Base-by-base conservation (phyloP, 768 basidiomycete genomes). In the Fomitopsis serialis region DNA sequence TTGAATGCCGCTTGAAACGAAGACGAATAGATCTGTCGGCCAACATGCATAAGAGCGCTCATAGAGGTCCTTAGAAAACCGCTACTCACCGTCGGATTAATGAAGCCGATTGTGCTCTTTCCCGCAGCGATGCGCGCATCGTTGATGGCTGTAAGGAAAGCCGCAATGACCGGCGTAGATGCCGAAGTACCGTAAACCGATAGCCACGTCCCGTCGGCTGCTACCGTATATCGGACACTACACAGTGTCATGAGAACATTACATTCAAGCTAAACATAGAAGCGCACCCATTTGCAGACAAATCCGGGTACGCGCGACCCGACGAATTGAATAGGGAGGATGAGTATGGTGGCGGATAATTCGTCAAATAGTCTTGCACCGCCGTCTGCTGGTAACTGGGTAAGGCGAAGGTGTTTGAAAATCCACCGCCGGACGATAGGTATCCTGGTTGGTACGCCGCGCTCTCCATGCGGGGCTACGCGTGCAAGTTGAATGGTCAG, bases 151-250 rank as follows among this genome's bases (percentile, higher is more conserved):
- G 85, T 74, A 11, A 87, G 70, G 40, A 89, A 69, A 13, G 74
- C 78, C 4, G 87, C 77, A 48, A 88, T 82, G 0, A 82, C 72
- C 0, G 87, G 87, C 11, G 81, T 60, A 1, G 85, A 65, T 1
- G 80, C 79, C 9, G 84, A 85, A 1, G 88, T 89, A 32, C 88
- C 87, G 0, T 69, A 76, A 44, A 80, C 72, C 2, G 63, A 60
- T 9, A 40, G 50, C 9, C 66, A 67, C 42, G 50, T 54, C 12
- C 68, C 67, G 25, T 68, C 54, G 21, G 67, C 50, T 3, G 63
- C 67, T 23, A 68, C 52, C 25, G 64, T 63, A 55, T 66, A 70
- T 56, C 68, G 68, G 13, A 64, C 62, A 11, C 66, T 69, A 52
- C 66, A 24, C 6, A 42, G 15, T 1, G 78, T 79, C 42, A 15